Evolutionary conservation across 768 basidiomycete genomes (phyloP).

Genomic region (Gloeopeniophorella convolvens): DNA sequence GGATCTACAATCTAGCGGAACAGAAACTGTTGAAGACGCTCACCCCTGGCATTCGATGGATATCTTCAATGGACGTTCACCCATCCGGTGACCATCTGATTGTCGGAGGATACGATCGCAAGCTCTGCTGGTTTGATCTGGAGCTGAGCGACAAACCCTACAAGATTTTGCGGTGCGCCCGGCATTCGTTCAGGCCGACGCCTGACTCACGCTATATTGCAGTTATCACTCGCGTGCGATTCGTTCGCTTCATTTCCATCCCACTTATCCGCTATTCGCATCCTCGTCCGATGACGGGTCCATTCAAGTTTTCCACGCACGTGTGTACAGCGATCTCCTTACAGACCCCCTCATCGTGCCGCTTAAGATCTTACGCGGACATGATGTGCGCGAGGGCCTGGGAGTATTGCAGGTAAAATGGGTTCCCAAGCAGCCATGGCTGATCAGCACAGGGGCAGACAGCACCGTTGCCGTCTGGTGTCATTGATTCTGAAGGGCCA

Average conservation of each 20-base stretch:
- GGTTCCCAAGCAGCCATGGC: slow-evolving; percentile 88
- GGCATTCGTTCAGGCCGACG: slow-evolving; percentile 4
- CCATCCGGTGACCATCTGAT: slow-evolving; percentile 94
- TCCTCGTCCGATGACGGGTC: slow-evolving; percentile 96
- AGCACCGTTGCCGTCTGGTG: slow-evolving; percentile 86
- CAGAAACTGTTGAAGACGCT: slow-evolving; percentile 94
- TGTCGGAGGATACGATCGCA: slow-evolving; percentile 95
- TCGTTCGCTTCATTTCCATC: slow-evolving; percentile 89
- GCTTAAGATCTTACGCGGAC: slow-evolving; percentile 92
- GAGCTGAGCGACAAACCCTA: slow-evolving; percentile 96
- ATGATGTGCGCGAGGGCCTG: slow-evolving; percentile 74
- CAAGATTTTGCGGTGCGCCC: slow-evolving; percentile 80
- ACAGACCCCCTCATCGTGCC: slow-evolving; percentile 98
- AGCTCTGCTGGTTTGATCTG: slow-evolving; percentile 98
- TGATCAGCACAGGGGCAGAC: slow-evolving; percentile 89
- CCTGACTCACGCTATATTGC: slow-evolving; percentile 5
- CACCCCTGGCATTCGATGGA: slow-evolving; percentile 93
- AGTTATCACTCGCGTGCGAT: slow-evolving; percentile 95
- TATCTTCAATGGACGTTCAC: slow-evolving; percentile 95
- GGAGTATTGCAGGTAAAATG: slow-evolving; percentile 90
- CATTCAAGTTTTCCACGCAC: slow-evolving; percentile 93
- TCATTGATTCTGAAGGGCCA: slow-evolving; percentile 39
- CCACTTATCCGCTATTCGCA: slow-evolving; percentile 91
- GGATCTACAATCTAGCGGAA: slow-evolving; percentile 89
- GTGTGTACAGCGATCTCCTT: slow-evolving; percentile 92